Conservation (phyloP, 2,329 filamentous ascomycete genomes). For the Neurospora sp. region DNA sequence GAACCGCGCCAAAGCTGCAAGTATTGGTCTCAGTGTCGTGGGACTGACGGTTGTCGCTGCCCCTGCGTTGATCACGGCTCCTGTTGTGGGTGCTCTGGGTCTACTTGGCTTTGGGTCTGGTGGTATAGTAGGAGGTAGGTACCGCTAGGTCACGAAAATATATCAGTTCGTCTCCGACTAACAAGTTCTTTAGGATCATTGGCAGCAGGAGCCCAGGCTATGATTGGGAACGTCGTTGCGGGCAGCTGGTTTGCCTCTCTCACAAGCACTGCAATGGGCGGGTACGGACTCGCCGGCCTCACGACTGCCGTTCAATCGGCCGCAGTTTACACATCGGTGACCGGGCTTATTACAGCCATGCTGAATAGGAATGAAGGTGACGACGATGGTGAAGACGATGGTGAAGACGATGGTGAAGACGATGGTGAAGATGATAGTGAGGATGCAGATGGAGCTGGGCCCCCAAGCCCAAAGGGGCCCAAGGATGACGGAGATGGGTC, state of each 20-base stretch:
- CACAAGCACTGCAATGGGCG: slow-evolving; percentile 18
- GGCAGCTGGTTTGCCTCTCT: slow-evolving; percentile 12
- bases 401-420: background rate
- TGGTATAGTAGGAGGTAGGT: background rate
- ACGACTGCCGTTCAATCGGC: background rate
- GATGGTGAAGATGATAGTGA: background rate
- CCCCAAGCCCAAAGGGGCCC: background rate
- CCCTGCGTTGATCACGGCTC: background rate
- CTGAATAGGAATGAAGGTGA: background rate
- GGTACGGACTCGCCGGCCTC: slow-evolving; percentile 7
- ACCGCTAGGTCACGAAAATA: too few relatives aligned
- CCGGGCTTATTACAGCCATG: background rate
- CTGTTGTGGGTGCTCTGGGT: background rate
- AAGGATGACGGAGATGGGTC: background rate
- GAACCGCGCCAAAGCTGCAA: background rate
- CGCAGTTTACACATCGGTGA: background rate
- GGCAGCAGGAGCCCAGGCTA: slow-evolving; percentile 11
- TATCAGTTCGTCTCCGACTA: background rate
- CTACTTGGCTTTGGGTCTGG: background rate
- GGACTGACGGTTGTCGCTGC: background rate
- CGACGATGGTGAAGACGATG: background rate
- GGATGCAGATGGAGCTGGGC: background rate
- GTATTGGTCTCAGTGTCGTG: background rate
- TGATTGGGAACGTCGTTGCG: slow-evolving; percentile 10
- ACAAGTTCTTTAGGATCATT: slow-evolving; percentile 13